Conservation (phyloP, 306 rosid species). For the Gastrolobium bilobum region DNA sequence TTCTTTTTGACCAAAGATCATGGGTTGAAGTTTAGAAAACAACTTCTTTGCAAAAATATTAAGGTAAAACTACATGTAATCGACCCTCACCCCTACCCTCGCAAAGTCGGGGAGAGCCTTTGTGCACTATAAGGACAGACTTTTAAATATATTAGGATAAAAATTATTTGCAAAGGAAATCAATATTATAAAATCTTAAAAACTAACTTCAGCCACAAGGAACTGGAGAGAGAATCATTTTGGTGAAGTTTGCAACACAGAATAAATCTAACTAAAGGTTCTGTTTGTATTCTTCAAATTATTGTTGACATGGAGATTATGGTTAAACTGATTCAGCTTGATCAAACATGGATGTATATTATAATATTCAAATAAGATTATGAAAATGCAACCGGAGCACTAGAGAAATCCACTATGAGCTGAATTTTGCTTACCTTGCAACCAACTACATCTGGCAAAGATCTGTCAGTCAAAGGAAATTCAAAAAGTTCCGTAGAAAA, state of each 20-base stretch:
- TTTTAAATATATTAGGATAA: background rate
- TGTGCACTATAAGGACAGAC: background rate
- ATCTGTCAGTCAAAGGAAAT: slow-evolving; percentile 67
- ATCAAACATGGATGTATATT: background rate
- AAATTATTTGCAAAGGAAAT: background rate
- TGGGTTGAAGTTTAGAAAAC: too few relatives aligned
- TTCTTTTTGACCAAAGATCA: too few relatives aligned
- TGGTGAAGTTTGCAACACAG: background rate
- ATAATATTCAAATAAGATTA: slow-evolving; percentile 8
- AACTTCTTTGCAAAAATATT: too few relatives aligned
- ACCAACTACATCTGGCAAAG: slow-evolving; percentile 73
- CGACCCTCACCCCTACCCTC: too few relatives aligned
- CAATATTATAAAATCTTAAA: background rate
- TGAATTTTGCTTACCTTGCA: slow-evolving; percentile 69
- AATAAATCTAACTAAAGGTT: background rate
- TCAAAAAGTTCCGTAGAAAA: slow-evolving; percentile 79
- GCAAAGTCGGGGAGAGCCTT: too few relatives aligned
- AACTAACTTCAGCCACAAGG: background rate
- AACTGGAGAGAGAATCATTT: background rate
- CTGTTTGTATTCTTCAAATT: background rate
- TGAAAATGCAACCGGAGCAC: background rate
- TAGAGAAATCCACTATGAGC: slow-evolving; percentile 21
- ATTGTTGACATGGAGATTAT: background rate
- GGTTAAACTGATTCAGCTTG: slow-evolving; percentile 3
- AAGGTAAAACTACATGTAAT: too few relatives aligned